Percentiles rank a stretch among this genome's conserved stretches.
Evolutionary conservation across 2,329 filamentous ascomycete genomes (phyloP).

Genomic region (Raffaelea deltoideospora): DNA sequence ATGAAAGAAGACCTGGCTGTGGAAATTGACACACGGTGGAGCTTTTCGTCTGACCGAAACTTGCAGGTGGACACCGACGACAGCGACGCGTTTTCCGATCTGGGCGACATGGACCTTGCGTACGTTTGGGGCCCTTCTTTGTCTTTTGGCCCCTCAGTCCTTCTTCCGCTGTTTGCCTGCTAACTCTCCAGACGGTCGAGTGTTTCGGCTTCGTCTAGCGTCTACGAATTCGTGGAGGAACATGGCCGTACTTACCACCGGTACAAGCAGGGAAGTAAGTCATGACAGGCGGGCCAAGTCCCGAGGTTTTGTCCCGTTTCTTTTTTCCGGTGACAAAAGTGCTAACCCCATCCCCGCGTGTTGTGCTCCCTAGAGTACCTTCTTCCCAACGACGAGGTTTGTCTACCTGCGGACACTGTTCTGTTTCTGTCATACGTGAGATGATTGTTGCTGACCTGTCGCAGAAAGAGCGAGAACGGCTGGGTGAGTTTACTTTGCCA

Average conservation of each 20-base stretch:
- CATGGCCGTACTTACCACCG: slow-evolving; percentile 4
- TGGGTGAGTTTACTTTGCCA: slow-evolving; percentile 10
- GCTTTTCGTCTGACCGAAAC: too few species aligned
- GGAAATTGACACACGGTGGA: too few species aligned
- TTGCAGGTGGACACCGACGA: slow-evolving; percentile 3
- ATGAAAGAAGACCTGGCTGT: too few species aligned
- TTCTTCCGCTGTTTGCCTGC: too few species aligned
- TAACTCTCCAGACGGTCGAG: too few species aligned
- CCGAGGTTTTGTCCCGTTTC: background rate
- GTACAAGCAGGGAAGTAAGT: slow-evolving; percentile 6
- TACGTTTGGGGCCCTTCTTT: too few species aligned
- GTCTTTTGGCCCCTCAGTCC: too few species aligned
- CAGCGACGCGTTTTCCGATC: slow-evolving; percentile 1
- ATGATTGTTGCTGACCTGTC: background rate
- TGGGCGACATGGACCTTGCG: background rate
- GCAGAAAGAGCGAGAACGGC: slow-evolving; percentile 11
- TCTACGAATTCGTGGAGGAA: slow-evolving; percentile 4
- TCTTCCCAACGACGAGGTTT: slow-evolving; percentile 11
- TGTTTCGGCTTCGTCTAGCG: slow-evolving; percentile 2
- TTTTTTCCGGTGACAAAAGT: background rate
- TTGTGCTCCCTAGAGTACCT: slow-evolving; percentile 4
- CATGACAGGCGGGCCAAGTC: too few species aligned
- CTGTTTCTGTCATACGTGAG: too few species aligned
- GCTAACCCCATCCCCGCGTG: too few species aligned
- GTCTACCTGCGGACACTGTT: background rate